Conservation (phyloP, 2,329 filamentous ascomycete species). For the Verticillium isaacii region DNA sequence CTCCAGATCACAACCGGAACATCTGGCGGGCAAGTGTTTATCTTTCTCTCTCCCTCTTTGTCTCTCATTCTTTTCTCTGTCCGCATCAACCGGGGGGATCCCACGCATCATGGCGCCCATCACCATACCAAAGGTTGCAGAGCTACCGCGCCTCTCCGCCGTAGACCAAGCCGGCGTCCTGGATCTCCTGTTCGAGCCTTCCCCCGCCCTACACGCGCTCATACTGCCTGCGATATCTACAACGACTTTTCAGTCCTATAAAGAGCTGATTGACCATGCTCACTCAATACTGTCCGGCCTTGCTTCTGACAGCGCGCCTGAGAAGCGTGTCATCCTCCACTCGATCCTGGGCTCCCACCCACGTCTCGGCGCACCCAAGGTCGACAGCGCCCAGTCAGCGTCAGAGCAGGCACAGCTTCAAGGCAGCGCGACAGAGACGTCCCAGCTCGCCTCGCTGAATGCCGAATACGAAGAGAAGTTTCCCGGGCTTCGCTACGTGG, state of each 20-base stretch:
- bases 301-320: constrained; percentile 40
- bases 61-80: background rate
- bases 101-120: constrained; percentile 6
- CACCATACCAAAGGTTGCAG: constrained; percentile 52
- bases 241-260: constrained; percentile 59
- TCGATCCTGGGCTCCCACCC: constrained; percentile 78
- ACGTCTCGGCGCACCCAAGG: constrained; percentile 73
- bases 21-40: too few species aligned
- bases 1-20: background rate
- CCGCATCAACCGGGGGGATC: background rate
- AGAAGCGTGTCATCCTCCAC: constrained; percentile 55
- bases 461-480: constrained; percentile 74
- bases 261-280: constrained; percentile 62
- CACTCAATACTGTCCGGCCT: constrained; percentile 58
- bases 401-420: constrained; percentile 77
- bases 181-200: constrained; percentile 82
- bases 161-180: constrained; percentile 54
- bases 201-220: constrained; percentile 66
- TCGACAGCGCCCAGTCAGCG: constrained; percentile 76
- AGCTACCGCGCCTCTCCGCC: constrained; percentile 51
- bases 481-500: constrained; percentile 81
- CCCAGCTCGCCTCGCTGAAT: constrained; percentile 61
- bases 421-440: constrained; percentile 50
- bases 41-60: too few species aligned
- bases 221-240: constrained; percentile 61